These are phyloP conservation scores for Tulasnella sp. DNA, from an alignment of 768 basidiomycete species.

Conservation along the genomic window DNA sequence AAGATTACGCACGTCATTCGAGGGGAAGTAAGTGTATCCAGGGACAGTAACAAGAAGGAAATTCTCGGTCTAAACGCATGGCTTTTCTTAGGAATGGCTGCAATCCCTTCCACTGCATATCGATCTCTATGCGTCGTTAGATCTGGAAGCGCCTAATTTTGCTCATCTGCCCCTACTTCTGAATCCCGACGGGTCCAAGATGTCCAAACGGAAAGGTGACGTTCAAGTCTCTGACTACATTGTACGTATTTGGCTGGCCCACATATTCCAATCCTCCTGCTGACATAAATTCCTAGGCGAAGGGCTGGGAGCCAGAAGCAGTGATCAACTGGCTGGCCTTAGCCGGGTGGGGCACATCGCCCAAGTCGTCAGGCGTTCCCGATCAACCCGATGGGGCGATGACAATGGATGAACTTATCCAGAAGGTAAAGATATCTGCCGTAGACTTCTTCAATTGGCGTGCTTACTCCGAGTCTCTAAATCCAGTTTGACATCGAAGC, in stretches of 20 bases:
- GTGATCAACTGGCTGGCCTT: conserved; percentile 91
- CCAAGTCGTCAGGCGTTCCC: conserved; percentile 34
- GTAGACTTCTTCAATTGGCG: neutral
- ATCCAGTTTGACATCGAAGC: conserved; percentile 48
- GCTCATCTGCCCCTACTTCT: conserved; percentile 89
- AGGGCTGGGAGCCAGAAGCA: conserved; percentile 87
- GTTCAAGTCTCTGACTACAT: conserved; percentile 84
- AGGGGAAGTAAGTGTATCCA: conserved; percentile 63
- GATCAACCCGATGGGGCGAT: conserved; percentile 48
- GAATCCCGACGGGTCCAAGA: conserved; percentile 87
- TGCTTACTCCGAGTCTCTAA: conserved; percentile 4
- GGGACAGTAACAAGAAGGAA: neutral
- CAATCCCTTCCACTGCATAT: conserved; percentile 89
- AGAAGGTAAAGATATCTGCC: conserved; percentile 45
- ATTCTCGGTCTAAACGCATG: neutral
- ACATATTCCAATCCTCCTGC: neutral
- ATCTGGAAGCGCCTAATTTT: conserved; percentile 68
- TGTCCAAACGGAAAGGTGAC: conserved; percentile 91
- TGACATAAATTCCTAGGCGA: conserved; percentile 47
- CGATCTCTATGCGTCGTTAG: conserved; percentile 78
- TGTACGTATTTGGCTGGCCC: conserved; percentile 44
- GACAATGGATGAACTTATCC: conserved; percentile 57
- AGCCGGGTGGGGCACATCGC: conserved; percentile 77
- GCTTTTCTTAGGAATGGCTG: conserved; percentile 82
- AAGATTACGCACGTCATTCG: conserved; percentile 91